phyloP scores from a whole-genome alignment of 2,329 filamentous ascomycete genomes.

The Neobulgaria alba region DNA sequence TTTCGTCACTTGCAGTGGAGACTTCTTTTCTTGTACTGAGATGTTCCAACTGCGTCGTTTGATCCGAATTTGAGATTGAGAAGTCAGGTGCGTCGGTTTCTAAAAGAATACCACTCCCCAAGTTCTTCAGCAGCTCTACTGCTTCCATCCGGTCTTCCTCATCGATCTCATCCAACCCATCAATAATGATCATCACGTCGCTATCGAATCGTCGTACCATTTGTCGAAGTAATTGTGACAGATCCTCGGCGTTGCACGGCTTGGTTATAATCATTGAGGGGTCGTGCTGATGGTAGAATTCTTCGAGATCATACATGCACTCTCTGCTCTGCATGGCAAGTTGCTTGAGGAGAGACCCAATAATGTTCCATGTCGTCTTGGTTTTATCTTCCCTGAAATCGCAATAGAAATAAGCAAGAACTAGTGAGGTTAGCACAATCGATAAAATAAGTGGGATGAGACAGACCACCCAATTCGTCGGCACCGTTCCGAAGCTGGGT shows the following conservation, averaged over 20 bases:
- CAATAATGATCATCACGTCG: conserved; percentile 4
- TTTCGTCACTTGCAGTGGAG: too few species aligned
- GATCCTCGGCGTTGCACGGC: background rate
- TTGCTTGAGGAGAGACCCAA: conserved; percentile 25
- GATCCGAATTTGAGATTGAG: background rate
- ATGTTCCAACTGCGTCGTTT: too few species aligned
- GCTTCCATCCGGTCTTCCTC: background rate
- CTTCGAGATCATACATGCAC: background rate
- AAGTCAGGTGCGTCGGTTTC: background rate
- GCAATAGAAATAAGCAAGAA: conserved; percentile 27
- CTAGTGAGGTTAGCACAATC: background rate
- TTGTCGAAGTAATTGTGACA: background rate
- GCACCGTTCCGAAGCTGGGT: too few species aligned
- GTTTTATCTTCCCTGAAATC: conserved; percentile 24
- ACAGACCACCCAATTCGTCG: too few species aligned
- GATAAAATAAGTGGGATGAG: too few species aligned
- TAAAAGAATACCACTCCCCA: background rate
- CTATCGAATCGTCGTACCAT: background rate
- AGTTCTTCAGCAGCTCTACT: background rate
- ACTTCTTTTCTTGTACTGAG: too few species aligned
- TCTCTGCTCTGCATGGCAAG: conserved; percentile 24
- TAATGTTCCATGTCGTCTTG: conserved; percentile 17
- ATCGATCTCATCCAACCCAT: conserved; percentile 3
- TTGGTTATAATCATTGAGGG: background rate
- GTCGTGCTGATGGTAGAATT: conserved; percentile 1